A percentile compares a stretch with the other conserved stretches of the same genome.
Conservation (phyloP, 78 protist genomes). For the Chrysochromulina parva region DNA sequence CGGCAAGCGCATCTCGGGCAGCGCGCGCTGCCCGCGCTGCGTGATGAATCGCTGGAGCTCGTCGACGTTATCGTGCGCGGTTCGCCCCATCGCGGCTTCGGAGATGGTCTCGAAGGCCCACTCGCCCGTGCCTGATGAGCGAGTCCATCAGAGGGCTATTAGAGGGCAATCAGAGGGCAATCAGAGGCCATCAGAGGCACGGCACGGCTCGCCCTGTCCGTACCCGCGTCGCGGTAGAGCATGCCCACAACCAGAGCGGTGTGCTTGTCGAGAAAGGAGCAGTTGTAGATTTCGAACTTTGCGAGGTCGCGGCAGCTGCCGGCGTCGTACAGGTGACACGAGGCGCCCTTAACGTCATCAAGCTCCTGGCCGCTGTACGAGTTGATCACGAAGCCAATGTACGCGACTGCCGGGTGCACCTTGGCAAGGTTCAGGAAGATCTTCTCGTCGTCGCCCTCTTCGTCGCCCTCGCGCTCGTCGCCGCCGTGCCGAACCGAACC, state of each 20-base stretch:
- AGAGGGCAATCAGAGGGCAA: no score
- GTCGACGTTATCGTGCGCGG: background rate
- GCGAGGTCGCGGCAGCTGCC: background rate
- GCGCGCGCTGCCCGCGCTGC: no score
- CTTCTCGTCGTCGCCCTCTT: slow-evolving; percentile 4
- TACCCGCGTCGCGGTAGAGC: background rate
- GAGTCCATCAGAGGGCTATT: no score
- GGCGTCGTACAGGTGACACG: background rate
- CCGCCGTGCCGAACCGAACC: background rate
- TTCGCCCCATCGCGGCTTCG: background rate
- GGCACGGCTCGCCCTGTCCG: no score
- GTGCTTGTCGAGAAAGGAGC: background rate
- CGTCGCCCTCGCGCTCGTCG: slow-evolving; percentile 10
- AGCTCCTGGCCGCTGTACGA: slow-evolving; percentile 10
- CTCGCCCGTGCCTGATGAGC: no score
- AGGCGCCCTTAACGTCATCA: background rate
- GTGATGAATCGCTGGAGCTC: no score
- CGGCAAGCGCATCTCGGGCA: no score
- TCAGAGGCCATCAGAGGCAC: no score
- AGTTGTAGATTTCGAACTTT: background rate
- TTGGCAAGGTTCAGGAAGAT: background rate
- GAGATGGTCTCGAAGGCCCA: background rate
- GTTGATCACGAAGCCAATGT: slow-evolving; percentile 5
- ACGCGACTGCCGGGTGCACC: background rate
- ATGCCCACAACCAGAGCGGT: background rate